Base-by-base conservation (phyloP, 768 basidiomycete genomes). In the Tulasnella sp. region DNA sequence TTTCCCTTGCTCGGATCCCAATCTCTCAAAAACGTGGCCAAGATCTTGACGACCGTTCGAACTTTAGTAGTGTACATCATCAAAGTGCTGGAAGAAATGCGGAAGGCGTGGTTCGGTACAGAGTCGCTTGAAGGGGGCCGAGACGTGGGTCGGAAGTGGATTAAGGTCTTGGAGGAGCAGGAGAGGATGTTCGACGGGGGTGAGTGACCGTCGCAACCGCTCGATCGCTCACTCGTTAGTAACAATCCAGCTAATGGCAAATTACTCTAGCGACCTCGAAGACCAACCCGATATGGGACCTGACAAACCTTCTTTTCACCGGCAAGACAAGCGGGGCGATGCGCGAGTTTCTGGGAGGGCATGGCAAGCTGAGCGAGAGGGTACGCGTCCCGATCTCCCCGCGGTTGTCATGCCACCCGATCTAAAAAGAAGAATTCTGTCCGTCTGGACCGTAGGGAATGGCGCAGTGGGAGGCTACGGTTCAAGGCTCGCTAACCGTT, bases 361-460 rank as follows among this genome's bases (percentile, higher is more conserved):
- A 86, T 22, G 90, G 92, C 76, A 88, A 89, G 77, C 90, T 90
- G 84, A 91, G 88, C 73, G 92, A 94, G 80, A 83, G 92, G 78
- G 92, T 92, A 80, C 76, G 81, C 78, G 42, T 59, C 52, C 52
- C 52, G 52, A 59, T 59, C 52, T 59, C 52, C 52, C 52, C 52
- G 52, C 52, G 52, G 52, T 59, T 59, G 52, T 29, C 26, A 59
- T 59, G 52, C 52, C 52, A 59, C 19, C 52, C 52, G 52, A 59
- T 59, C 52, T 66, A 59, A 36, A 9, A 64, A 65, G 35, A 63
- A 32, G 37, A 3, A 35, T 74, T n/a, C 39, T 77, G 74, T n/a
- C 39, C 77, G 74, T 29, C 52, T 59, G 52, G 52, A 59, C 52
- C 52, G 66, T 75, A 94, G 92, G 87, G 88, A 63, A 83, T 94